Conservation (phyloP, 768 basidiomycete genomes). For the Pleurotus tuoliensis region DNA sequence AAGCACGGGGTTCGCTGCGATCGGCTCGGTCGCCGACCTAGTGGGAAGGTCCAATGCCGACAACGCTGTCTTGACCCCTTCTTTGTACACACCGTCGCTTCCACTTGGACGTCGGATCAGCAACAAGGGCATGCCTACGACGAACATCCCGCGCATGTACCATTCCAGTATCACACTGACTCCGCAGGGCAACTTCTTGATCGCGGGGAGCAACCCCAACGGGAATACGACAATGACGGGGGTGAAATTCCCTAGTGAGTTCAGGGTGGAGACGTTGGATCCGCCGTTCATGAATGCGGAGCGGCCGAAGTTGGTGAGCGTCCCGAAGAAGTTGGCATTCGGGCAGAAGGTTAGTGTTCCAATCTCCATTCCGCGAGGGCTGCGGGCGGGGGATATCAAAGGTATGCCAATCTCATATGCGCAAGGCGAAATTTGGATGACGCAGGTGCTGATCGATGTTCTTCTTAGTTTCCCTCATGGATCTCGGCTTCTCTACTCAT, state of each 20-base stretch:
- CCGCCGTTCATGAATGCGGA: slow-evolving; percentile 27
- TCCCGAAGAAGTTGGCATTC: slow-evolving; percentile 26
- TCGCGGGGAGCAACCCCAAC: slow-evolving; percentile 29
- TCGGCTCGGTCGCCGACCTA: slow-evolving; percentile 19
- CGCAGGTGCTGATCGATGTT: background rate
- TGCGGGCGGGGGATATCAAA: slow-evolving; percentile 14
- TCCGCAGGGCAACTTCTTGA: slow-evolving; percentile 20
- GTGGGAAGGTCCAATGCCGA: slow-evolving; percentile 43
- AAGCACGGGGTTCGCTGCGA: slow-evolving; percentile 23
- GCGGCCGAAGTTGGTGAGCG: slow-evolving; percentile 17
- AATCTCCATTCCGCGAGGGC: slow-evolving; percentile 23
- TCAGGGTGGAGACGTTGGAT: slow-evolving; percentile 26
- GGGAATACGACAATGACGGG: slow-evolving; percentile 16
- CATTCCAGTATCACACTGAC: slow-evolving; percentile 31
- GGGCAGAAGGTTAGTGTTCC: slow-evolving; percentile 28
- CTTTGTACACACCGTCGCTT: slow-evolving; percentile 35
- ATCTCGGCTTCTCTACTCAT: slow-evolving; percentile 31
- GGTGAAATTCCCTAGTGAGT: slow-evolving; percentile 13
- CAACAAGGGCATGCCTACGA: slow-evolving; percentile 25
- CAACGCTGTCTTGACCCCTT: slow-evolving; percentile 33
- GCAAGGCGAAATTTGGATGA: background rate
- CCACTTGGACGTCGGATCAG: slow-evolving; percentile 32
- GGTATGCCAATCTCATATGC: background rate
- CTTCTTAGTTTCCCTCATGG: slow-evolving; percentile 27
- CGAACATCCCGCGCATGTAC: slow-evolving; percentile 27